These are phyloP conservation scores for Trichosporon faecale DNA, from an alignment of 1,284 basidiomycete species.

Conservation along the genomic window DNA sequence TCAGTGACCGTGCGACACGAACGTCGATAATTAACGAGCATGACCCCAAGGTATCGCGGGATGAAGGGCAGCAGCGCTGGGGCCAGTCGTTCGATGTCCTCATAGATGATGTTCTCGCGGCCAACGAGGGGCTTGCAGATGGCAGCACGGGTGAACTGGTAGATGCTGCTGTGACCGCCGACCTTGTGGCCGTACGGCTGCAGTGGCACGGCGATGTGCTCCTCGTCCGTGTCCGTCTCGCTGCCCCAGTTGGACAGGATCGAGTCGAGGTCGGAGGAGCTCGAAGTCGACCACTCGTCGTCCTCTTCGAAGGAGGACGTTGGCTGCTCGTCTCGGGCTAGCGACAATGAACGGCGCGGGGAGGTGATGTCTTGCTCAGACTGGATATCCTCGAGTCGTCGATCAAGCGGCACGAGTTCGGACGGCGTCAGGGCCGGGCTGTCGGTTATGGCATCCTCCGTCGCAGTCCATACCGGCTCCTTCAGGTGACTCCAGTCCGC, in stretches of 20 bases:
- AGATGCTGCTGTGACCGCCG: slow-evolving; percentile 94
- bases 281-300: slow-evolving; percentile 17
- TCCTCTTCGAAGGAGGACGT: slow-evolving; percentile 16
- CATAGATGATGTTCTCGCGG: slow-evolving; percentile 96
- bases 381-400: not conserved
- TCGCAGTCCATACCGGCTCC: not conserved
- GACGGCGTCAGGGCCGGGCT: not conserved
- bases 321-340: not conserved
- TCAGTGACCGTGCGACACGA: slow-evolving; percentile 29
- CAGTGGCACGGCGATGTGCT: slow-evolving; percentile 83
- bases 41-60: slow-evolving; percentile 93
- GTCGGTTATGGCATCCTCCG: not conserved
- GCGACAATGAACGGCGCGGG: slow-evolving; percentile 13
- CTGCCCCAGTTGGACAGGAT: slow-evolving; percentile 14
- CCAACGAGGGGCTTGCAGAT: slow-evolving; percentile 99
- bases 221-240: slow-evolving; percentile 33
- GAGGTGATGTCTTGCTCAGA: slow-evolving; percentile 1
- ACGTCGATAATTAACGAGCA: slow-evolving; percentile 92
- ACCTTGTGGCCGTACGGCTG: slow-evolving; percentile 97
- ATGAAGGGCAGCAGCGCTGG: slow-evolving; percentile 89
- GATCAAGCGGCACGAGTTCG: slow-evolving; percentile 7
- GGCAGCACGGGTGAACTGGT: slow-evolving; percentile 95
- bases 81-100: slow-evolving; percentile 88
- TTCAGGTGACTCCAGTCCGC: slow-evolving; percentile 1
- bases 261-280: slow-evolving; percentile 10